Evolutionary conservation across 139 green algal genomes (phyloP).

Genomic region (Closterium sp.): DNA sequence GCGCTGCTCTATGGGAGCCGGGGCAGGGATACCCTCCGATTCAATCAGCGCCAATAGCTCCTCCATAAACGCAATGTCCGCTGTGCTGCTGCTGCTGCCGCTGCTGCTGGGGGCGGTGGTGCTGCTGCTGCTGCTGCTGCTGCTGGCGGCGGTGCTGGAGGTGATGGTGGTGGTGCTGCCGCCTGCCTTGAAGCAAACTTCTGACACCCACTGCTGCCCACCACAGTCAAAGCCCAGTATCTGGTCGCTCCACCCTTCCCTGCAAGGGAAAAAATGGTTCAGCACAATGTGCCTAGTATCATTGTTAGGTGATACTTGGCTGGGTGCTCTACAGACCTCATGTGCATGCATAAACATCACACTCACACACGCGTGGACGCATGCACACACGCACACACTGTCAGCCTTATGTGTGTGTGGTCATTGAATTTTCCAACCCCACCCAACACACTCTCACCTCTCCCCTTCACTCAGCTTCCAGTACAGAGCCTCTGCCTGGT

Average conservation of each 20-base stretch:
- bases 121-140: not conserved
- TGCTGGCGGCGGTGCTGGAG: not conserved
- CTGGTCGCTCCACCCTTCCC: slow-evolving; percentile 75
- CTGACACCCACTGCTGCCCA: slow-evolving; percentile 95
- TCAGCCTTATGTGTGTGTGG: too few species aligned
- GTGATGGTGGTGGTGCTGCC: not conserved
- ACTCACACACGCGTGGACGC: too few species aligned
- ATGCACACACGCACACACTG: too few species aligned
- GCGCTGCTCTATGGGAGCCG: slow-evolving; percentile 92
- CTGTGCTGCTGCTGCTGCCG: slow-evolving; percentile 17
- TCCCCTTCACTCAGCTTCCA: slow-evolving; percentile 66
- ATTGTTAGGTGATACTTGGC: too few species aligned
- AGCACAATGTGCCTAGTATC: too few species aligned
- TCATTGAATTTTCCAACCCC: too few species aligned
- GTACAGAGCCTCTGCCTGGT: slow-evolving; percentile 84
- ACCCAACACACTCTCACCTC: too few species aligned
- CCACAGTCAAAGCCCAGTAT: slow-evolving; percentile 98
- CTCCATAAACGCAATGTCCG: slow-evolving; percentile 73
- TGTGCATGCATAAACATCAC: too few species aligned
- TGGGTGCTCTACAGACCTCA: too few species aligned
- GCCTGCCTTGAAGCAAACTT: slow-evolving; percentile 61
- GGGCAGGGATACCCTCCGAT: slow-evolving; percentile 69
- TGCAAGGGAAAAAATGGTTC: not conserved
- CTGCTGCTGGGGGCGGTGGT: not conserved
- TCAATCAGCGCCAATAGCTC: slow-evolving; percentile 79